Evolutionary conservation across 2,329 filamentous ascomycete species (phyloP).

Genomic region (Keithomyces neogunnii): DNA sequence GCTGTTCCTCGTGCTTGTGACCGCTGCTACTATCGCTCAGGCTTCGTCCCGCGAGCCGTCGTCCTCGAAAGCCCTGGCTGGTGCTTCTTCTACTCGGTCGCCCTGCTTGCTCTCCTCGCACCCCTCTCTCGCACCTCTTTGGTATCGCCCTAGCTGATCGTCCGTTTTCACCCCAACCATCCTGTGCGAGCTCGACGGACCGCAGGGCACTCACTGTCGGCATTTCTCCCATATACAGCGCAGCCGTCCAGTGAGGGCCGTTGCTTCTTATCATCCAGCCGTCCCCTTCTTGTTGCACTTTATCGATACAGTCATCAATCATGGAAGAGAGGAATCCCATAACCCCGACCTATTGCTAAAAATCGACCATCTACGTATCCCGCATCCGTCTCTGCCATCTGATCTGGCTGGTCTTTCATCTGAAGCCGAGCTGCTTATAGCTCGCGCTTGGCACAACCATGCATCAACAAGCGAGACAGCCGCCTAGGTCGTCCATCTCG

Average conservation of each 20-base stretch:
- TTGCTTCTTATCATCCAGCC: neutral
- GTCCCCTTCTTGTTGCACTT: neutral
- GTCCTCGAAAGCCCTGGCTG: neutral
- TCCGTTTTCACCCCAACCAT: neutral
- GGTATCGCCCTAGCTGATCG: neutral
- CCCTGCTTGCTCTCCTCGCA: neutral
- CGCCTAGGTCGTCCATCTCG: slow-evolving; percentile 58
- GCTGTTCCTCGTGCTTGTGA: neutral
- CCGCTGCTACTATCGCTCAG: neutral
- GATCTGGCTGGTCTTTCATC: neutral
- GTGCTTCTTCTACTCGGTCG: neutral
- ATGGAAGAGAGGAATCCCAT: slow-evolving; percentile 7
- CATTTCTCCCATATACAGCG: neutral
- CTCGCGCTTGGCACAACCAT: slow-evolving; percentile 38
- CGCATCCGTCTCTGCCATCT: neutral
- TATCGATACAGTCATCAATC: slow-evolving; percentile 1
- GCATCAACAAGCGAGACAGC: slow-evolving; percentile 82
- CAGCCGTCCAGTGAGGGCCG: neutral
- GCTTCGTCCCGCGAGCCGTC: neutral
- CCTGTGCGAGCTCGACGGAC: neutral
- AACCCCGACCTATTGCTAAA: neutral
- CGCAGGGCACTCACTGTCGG: neutral
- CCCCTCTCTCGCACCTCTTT: neutral
- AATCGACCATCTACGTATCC: neutral
- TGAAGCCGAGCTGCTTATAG: slow-evolving; percentile 6